Base-by-base conservation (phyloP, 2,329 filamentous ascomycete species). In the Tolypocladium inflatum region DNA sequence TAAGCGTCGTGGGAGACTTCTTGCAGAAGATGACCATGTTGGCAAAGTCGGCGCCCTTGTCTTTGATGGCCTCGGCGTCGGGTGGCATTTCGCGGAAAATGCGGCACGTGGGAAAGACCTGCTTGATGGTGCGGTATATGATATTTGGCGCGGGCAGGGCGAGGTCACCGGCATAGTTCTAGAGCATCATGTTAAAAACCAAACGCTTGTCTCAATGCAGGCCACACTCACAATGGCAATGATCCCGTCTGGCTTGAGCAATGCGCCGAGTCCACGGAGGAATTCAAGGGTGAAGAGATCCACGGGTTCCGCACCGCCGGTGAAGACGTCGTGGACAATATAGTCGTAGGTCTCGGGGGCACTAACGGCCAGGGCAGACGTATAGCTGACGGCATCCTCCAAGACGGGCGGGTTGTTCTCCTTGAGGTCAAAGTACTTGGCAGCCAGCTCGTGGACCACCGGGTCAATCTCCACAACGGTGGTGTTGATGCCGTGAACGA, bases 281-380 rank as follows among this genome's bases (percentile, higher is more conserved):
- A 99, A 97, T 65, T 94, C 88, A 6, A 86, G 72, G 0, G 92
- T 97, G 73, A 99, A 99, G 9, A 99, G 83, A 9, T 86, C 79
- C 3, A 92, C 84, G 0, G 94, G 94, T 71, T 97, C 94, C 0
- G 91, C 92, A 56, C 94, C 94, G 30, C 94, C 94, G 0, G 94
- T 99, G 71, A 99, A 99, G 30, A 99, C 94, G 65, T 99, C 94
- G 71, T 99, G 94, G 57, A 99, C 81, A 67, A 99, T 94, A 76
- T 96, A 97, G 74, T 97, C 88, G 71, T 88, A 99, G 35, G 78
- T 78, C 53, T 77, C 71, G 9, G 73, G 70, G 58, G 75, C 65
- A 35, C 73, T 64, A 55, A 73, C 67, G 57, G 76, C 76, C 54
- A 80, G 68, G 56, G 73, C 67, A 52, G 77, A 72, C 21, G 84